These are phyloP conservation scores for Fusarium tanahbumbuense DNA, from an alignment of 2,329 filamentous ascomycete genomes.

Conservation along the genomic window DNA sequence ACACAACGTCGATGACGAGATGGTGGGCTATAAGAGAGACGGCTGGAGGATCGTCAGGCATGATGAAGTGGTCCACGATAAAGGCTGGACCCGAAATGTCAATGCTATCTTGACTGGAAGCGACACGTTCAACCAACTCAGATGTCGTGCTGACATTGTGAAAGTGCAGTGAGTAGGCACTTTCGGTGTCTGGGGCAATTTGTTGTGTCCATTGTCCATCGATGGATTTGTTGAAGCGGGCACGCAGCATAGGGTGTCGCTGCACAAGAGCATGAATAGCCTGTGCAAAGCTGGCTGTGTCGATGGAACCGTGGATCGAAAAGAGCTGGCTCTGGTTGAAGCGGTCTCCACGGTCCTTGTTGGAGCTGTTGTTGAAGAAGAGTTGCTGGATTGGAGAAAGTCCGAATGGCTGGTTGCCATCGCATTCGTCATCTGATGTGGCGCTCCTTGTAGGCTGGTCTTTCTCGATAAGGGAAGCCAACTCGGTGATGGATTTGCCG, in stretches of 20 bases:
- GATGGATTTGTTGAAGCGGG: constrained; percentile 43
- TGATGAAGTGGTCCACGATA: constrained; percentile 10
- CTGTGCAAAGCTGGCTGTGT: constrained; percentile 14
- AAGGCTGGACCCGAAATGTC: constrained; percentile 12
- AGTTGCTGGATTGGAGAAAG: constrained; percentile 59
- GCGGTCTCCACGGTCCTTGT: constrained; percentile 47
- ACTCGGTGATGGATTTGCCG: constrained; percentile 45
- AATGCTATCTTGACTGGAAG: constrained; percentile 8
- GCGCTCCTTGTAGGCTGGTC: background rate
- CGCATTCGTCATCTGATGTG: background rate
- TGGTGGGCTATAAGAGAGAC: constrained; percentile 52
- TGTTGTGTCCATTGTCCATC: constrained; percentile 39
- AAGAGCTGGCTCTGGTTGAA: constrained; percentile 61
- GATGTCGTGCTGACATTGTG: constrained; percentile 24
- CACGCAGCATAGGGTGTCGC: constrained; percentile 53
- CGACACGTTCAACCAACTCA: constrained; percentile 6
- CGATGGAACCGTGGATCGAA: constrained; percentile 41
- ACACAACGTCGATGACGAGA: constrained; percentile 58
- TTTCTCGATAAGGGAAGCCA: constrained; percentile 27
- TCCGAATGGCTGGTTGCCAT: constrained; percentile 43
- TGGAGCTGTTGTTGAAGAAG: constrained; percentile 51
- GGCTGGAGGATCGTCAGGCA: constrained; percentile 30
- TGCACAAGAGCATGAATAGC: constrained; percentile 46
- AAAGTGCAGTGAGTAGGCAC: constrained; percentile 35
- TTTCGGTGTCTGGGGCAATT: constrained; percentile 32